These are phyloP conservation scores for Triticum urartu DNA, from an alignment of 176 grass and related monocot species.

Conservation along the genomic window DNA sequence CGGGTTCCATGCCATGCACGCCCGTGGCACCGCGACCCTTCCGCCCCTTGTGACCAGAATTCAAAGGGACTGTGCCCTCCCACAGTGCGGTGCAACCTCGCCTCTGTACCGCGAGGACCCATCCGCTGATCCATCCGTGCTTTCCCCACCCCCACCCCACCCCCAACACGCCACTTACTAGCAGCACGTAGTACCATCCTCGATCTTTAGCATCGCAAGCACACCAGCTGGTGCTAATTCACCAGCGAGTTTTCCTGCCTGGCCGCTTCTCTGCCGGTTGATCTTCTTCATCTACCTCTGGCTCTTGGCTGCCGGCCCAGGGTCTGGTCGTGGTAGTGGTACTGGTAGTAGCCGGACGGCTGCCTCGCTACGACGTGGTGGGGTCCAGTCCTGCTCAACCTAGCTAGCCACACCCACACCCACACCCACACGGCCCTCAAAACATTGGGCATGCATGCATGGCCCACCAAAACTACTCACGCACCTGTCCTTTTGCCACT, in stretches of 20 bases:
- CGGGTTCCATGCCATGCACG: constrained; percentile 60
- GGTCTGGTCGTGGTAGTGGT: not conserved
- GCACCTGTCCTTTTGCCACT: not conserved
- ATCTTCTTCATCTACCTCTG: constrained; percentile 7
- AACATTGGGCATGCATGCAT: constrained; percentile 4
- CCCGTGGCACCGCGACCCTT: constrained; percentile 49
- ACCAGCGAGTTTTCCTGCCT: not conserved
- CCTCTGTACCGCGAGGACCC: constrained; percentile 41
- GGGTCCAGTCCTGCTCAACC: not conserved
- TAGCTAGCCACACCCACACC: not conserved
- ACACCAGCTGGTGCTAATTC: not conserved
- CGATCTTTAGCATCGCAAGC: constrained; percentile 15
- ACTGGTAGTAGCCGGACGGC: not conserved
- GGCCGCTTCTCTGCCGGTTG: not conserved
- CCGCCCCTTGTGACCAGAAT: constrained; percentile 56
- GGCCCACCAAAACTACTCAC: constrained; percentile 3
- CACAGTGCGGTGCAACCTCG: constrained; percentile 48
- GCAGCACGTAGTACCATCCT: constrained; percentile 1
- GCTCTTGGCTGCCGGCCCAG: not conserved
- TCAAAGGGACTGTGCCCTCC: constrained; percentile 55
- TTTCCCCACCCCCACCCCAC: not conserved
- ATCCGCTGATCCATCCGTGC: constrained; percentile 25
- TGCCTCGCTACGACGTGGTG: constrained; percentile 1
- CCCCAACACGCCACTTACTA: too few species aligned
- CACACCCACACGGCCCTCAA: not conserved